These are phyloP conservation scores for Clathrospora elynae DNA, from an alignment of 2,329 filamentous ascomycete species.

Conservation along the genomic window DNA sequence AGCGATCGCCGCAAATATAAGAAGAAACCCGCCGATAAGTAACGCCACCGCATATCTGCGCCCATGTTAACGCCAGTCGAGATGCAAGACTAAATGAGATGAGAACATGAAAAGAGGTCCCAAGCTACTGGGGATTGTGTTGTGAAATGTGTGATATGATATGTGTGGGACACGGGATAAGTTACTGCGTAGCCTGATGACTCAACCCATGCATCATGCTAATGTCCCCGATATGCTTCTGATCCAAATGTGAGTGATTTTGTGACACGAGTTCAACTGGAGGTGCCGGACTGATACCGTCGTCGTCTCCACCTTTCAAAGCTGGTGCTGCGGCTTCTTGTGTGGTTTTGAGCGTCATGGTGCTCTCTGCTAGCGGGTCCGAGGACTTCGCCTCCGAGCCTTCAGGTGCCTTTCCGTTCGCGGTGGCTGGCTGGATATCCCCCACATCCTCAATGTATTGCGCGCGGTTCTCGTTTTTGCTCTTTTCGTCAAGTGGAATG, in stretches of 20 bases:
- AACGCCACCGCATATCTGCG: constrained; percentile 11
- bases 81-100: constrained; percentile 11
- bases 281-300: constrained; percentile 36
- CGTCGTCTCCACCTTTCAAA: too few relatives aligned
- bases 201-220: constrained; percentile 33
- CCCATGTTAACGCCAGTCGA: constrained; percentile 20
- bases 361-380: constrained; percentile 33
- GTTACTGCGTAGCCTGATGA: constrained; percentile 42
- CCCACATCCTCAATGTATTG: constrained; percentile 50
- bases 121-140: too few relatives aligned
- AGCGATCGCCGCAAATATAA: constrained; percentile 17
- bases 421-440: constrained; percentile 9
- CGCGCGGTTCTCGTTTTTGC: constrained; percentile 51
- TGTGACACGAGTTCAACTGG: constrained; percentile 28
- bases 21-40: constrained; percentile 13
- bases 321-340: constrained; percentile 7
- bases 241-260: constrained; percentile 31
- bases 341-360: constrained; percentile 37
- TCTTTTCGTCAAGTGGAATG: constrained; percentile 66
- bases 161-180: too few relatives aligned
- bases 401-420: constrained; percentile 8
- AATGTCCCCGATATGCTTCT: constrained; percentile 45
- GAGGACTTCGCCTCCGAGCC: constrained; percentile 9
- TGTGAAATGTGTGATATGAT: neutral
- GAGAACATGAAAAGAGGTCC: neutral